A percentile compares a stretch with the other conserved stretches of the same genome.
Conservation (phyloP, 225 moss, liverwort and hornwort genomes). For the Bryum argenteum region DNA sequence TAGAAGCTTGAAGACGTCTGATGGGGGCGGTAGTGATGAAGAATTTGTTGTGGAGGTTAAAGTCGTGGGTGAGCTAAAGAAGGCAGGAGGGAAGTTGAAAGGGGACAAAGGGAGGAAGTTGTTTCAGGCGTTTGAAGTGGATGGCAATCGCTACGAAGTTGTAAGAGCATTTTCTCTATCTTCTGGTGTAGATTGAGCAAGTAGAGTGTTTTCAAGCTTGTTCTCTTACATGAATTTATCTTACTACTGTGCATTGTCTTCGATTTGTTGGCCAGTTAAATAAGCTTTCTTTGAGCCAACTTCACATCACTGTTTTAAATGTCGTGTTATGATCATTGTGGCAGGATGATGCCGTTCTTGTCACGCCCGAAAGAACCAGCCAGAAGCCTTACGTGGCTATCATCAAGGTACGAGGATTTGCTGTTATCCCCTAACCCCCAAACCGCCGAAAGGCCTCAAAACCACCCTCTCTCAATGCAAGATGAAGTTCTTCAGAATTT, state of each 20-base stretch:
- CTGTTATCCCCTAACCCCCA: no score
- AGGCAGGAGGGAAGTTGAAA: slow-evolving; percentile 59
- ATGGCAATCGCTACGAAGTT: slow-evolving; percentile 64
- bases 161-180: slow-evolving; percentile 39
- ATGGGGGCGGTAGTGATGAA: slow-evolving; percentile 59
- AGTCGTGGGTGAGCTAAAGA: slow-evolving; percentile 61
- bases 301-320: not conserved
- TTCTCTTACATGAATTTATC: not conserved
- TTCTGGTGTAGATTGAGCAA: not conserved
- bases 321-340: slow-evolving; percentile 19
- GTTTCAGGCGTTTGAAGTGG: slow-evolving; percentile 65
- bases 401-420: slow-evolving; percentile 65
- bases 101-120: slow-evolving; percentile 51
- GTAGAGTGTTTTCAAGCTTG: slow-evolving; percentile 4
- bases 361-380: slow-evolving; percentile 74
- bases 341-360: slow-evolving; percentile 91
- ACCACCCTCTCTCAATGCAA: no score
- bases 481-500: no score
- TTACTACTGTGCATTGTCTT: not conserved
- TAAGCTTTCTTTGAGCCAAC: not conserved
- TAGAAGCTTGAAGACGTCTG: slow-evolving; percentile 40
- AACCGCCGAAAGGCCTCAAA: no score
- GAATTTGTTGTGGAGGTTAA: slow-evolving; percentile 60
- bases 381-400: slow-evolving; percentile 96
- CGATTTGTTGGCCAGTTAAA: not conserved